Percentiles rank a stretch among this genome's conserved stretches.
Evolutionary conservation across 257 asterid species (phyloP).

Genomic region (Ajuga chamaepitys): DNA sequence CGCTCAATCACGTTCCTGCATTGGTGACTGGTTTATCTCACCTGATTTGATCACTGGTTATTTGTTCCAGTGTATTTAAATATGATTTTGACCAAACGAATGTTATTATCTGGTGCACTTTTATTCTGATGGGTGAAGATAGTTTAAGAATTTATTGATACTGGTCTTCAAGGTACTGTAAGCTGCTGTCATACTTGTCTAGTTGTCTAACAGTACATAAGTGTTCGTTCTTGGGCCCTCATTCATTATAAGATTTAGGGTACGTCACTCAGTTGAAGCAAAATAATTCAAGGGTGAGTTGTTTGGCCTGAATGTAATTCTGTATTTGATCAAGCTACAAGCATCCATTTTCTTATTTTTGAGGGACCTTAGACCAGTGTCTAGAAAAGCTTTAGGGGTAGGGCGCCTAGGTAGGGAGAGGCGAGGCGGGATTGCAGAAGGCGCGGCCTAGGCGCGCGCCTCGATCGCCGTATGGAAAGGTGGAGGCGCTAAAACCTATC

Average conservation of each 20-base stretch:
- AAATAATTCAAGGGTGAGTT: too few relatives aligned
- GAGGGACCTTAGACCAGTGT: too few relatives aligned
- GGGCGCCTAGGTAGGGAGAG: too few relatives aligned
- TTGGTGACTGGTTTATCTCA: background rate
- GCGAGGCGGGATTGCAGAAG: too few relatives aligned
- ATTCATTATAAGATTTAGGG: background rate
- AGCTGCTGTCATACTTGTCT: background rate
- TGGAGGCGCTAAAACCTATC: too few relatives aligned
- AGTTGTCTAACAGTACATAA: background rate
- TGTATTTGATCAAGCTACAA: too few relatives aligned
- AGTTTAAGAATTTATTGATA: conserved; percentile 4
- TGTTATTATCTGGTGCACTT: background rate
- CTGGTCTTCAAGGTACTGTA: background rate
- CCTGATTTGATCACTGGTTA: background rate
- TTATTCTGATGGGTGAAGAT: background rate
- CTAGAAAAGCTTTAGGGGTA: too few relatives aligned
- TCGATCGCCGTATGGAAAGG: too few relatives aligned
- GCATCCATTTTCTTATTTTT: too few relatives aligned
- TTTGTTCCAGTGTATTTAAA: background rate
- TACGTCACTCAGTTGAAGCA: conserved; percentile 1
- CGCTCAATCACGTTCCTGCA: background rate
- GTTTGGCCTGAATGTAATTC: too few relatives aligned
- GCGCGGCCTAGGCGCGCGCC: too few relatives aligned
- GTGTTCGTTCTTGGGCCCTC: background rate
- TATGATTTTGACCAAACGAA: background rate